Base-by-base conservation (phyloP, 140 eudicot genomes). In the Eryngium alpinum region DNA sequence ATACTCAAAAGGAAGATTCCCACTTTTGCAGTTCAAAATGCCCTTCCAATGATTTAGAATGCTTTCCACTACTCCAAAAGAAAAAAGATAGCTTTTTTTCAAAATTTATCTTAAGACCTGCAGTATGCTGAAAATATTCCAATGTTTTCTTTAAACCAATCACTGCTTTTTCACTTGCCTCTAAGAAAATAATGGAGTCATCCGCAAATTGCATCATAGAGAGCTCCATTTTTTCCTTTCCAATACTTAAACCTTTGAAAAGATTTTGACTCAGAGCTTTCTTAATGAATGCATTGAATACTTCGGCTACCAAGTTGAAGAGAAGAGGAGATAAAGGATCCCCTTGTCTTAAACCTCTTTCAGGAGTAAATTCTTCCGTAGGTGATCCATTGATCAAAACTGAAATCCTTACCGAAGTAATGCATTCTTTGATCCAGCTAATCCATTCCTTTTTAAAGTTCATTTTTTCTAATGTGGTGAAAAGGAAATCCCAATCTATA, bases 61-160 rank as follows among this genome's bases (percentile, higher is more conserved):
- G 0, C 1, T 1, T 1, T 2, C 2, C 18, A 5, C 9, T 4
- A 10, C 4, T 4, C 10, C 11, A 18, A 0, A 5, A 2, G 24
- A 22, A 57, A 17, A 57, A 5, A 57, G 11, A 10, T 0, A 19
- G 21, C 25, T n/a, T 19, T 57, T 57, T 19, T 0, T 56, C 21
- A 6, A 15, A 56, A 17, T 56, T 56, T 5, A 56, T 16, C 24
- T 17, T 56, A 6, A 57, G 25, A 6, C 65, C 65, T 18, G 10
- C 4, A 6, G 65, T 25, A 0, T 17, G 21, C 22, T 57, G 24
- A 19, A 57, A 57, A 0, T 17, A 10, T 2, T 19, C 22, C 5
- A 57, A 25, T 4, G 22, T 2, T 10, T 5, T 1, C 9, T 57
- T 57, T 9, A 57, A 4, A 17, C 65, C 25, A 17, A 4, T 19